Evolutionary conservation across 306 rosid genomes (phyloP), one percentile per base, ranked within the genome.

Genomic region (Quercus robur): DNA sequence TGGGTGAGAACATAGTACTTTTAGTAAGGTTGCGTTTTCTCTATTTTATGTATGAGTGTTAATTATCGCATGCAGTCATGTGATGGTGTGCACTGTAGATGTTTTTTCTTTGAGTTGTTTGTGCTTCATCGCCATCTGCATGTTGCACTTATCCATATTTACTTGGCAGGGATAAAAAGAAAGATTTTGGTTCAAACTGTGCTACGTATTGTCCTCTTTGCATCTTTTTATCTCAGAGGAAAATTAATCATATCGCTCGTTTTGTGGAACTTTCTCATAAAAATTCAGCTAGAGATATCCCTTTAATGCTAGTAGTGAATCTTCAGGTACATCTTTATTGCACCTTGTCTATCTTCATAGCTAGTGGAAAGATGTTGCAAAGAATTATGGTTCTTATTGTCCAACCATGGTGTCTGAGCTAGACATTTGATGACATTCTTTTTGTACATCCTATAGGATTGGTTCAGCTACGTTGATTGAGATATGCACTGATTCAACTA

Each of bases 401-500:
- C 15, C 51, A 33, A 67, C 52, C 52, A 19, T 30, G 18, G 49
- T 67, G 52, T 35, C 46, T 35, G 52, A 18, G 52, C 52, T 35
- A 31, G 19, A 6, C 70, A 64, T n/a, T 64, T 64, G 21, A 30
- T 67, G 25, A 67, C 35, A 19, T 67, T 33, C 49, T 31, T 13
- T 67, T 9, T 33, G 51, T 20, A 41, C 17, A 18, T 58, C 58
- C 52, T 49, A 25, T 59, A 38, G 26, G 52, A 25, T 3, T 46
- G 12, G 52, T 9, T 12, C 52, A 10, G 4, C 12, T 12, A 11
- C 87, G 89, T 95, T 69, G 98, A 95, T 89, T 80, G 90, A 85
- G 99, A 95, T 83, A 87, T 95, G 84, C 99, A 95, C 77, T 82
- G 97, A 86, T 95, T 95, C 85, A 78, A 93, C 93, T 95, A 91